Base-by-base conservation (phyloP, 1,139 yeast genomes). In the Kluyveromyces marxianus region DNA sequence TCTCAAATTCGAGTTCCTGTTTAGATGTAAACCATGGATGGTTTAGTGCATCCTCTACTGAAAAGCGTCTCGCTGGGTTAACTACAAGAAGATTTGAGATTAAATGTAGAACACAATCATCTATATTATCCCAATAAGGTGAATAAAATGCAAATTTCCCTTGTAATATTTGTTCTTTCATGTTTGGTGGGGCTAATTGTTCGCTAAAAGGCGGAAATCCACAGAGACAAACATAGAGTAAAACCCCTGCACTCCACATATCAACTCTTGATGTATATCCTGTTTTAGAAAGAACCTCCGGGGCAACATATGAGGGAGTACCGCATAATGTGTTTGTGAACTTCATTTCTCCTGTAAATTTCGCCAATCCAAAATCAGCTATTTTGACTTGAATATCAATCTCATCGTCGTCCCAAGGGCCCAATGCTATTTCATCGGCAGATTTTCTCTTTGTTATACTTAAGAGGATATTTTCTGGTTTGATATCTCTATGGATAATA, bases 191-290 rank as follows among this genome's bases (percentile, higher is more conserved):
- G 0, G 82, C 90, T 45, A 84, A 63, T 54, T 84, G 92, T 45
- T 84, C 92, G 58, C 88, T 81, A 57, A 85, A 85, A 0, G 95
- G 95, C 3, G 92, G 94, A 55, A 85, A 85, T 1, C 95, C 95
- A 62, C 89, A 83, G 14, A 85, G 68, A 58, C 92, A 83, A 2
- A 84, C 89, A 51, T 84, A 84, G 10, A 84, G 62, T 39, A 84
- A 69, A 1, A 84, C 90, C 2, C 94, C 94, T 24, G 84, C 75
- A 61, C 87, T 83, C 94, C 94, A 84, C 59, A 83, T 64, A 63
- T 84, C 94, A 10, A 81, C 88, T 44, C 83, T 79, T 31, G 83
- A 81, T 35, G 84, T 74, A 55, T 84, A 83, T 48, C 78, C 76
- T 34, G 83, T 68, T 48, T 77, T 71, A 3, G 66, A 59, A 36